Base-by-base conservation (phyloP, 352 stramenopile genomes). In the Thalassiosira mediterranea region DNA sequence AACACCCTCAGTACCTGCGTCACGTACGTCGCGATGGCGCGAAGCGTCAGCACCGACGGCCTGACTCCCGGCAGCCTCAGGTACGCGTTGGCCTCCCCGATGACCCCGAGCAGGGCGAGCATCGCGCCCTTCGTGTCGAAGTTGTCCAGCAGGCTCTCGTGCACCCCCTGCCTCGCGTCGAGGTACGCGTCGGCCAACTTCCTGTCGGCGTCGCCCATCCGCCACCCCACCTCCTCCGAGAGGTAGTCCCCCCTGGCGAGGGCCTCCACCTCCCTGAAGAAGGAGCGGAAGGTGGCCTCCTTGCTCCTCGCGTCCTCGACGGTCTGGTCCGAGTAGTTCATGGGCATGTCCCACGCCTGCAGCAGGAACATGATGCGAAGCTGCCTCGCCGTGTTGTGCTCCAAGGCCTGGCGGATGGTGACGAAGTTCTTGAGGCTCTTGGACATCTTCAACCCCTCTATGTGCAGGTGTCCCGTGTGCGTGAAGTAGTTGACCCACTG, bases 341-440 rank as follows among this genome's bases (percentile, higher is more conserved):
- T 94, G 10, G 85, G 84, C 28, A 86, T 75, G 72, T 94, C 77
- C 68, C 77, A 94, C 56, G 64, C 78, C 49, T 92, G 85, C 65
- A 93, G 61, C 17, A 94, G 64, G 51, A 94, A 94, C 69, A 89
- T 88, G 48, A 94, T 83, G 17, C 89, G 73, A 29, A 94, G 53
- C 49, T 94, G 86, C 38, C 91, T 48, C 4, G 90, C 66, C 5
- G 83, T 88, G 59, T 93, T 90, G 23, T 90, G 60, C 46, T 87
- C 65, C 46, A 95, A 72, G 7, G 87, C 91, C 76, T 93, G 80
- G 37, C 83, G 87, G 67, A 94, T 94, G 23, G 97, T 99, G 73
- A 99, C 97, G 86, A 99, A 99, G 86, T 99, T 99, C 93, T 99
- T 99, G 7, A 99, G 86, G 58, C 93, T 98, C 91, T 99, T 99